A percentile compares a stretch with the other conserved stretches of the same genome.
Conservation (phyloP, 2,329 filamentous ascomycete genomes). For the Nothomitra cinnamomea region DNA sequence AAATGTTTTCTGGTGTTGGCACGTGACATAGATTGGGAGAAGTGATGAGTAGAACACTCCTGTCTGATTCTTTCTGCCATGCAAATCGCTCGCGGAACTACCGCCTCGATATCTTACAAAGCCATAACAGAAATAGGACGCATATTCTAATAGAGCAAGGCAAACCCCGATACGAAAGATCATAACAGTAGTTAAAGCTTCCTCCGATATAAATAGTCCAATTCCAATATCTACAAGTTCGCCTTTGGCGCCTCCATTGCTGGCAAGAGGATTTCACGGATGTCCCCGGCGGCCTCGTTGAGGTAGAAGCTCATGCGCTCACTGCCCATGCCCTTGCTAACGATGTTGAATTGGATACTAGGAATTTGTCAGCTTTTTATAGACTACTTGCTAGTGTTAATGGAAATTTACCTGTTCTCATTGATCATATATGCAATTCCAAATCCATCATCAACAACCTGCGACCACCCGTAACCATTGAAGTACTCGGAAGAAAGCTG, state of each 20-base stretch:
- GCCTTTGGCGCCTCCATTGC: conserved; percentile 68
- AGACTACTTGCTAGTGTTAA: too few species aligned
- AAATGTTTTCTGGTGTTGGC: too few species aligned
- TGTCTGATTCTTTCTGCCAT: too few species aligned
- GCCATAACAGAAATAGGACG: too few species aligned
- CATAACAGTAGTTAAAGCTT: too few species aligned
- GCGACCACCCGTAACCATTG: conserved; percentile 97
- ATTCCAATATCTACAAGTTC: conserved; percentile 47
- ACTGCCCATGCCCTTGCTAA: conserved; percentile 80
- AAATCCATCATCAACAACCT: conserved; percentile 90
- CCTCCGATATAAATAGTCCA: too few species aligned
- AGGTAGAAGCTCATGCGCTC: conserved; percentile 92
- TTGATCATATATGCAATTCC: conserved; percentile 99
- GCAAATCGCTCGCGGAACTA: too few species aligned
- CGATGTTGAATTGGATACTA: conserved; percentile 95
- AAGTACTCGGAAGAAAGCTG: conserved; percentile 95
- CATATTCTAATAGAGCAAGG: too few species aligned
- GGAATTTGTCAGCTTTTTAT: neutral
- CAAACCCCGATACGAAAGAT: too few species aligned
- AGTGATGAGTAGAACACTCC: too few species aligned
- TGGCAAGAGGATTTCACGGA: conserved; percentile 70
- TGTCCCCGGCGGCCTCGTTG: conserved; percentile 80
- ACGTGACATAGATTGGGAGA: too few species aligned
- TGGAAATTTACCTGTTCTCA: conserved; percentile 60
- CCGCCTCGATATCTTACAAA: too few species aligned